These are phyloP conservation scores for Arthrobotrys sphaeroides DNA, from an alignment of 2,329 filamentous ascomycete species.

Conservation along the genomic window DNA sequence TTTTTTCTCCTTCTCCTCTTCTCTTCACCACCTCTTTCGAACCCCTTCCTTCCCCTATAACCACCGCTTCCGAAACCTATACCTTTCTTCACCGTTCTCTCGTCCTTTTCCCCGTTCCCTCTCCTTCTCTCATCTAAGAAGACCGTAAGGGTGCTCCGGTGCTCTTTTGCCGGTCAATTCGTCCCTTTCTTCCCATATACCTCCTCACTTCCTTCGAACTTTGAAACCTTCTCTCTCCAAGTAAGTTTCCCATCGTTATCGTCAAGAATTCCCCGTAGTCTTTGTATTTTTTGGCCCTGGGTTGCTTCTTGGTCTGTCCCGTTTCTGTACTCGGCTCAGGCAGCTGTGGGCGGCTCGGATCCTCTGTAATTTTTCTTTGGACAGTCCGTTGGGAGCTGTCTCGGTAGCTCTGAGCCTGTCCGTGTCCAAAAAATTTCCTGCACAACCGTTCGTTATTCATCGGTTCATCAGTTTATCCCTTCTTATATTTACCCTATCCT, in stretches of 20 bases:
- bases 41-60: not conserved
- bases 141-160: not conserved
- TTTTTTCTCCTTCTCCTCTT: not conserved
- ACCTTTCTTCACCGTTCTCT: constrained; percentile 7
- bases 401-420: not conserved
- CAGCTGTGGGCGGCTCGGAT: not conserved
- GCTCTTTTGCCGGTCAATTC: not conserved
- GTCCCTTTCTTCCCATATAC: not conserved
- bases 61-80: not conserved
- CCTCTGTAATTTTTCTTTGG: not conserved
- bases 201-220: not conserved
- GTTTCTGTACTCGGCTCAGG: not conserved
- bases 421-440: no score
- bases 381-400: not conserved
- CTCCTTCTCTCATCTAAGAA: not conserved
- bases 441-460: no score
- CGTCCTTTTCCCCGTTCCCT: constrained; percentile 1
- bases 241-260: not conserved
- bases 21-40: not conserved
- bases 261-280: not conserved
- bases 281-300: not conserved
- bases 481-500: not conserved
- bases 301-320: not conserved
- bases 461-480: not conserved
- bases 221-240: not conserved